Evolutionary conservation across 768 basidiomycete species (phyloP).

Genomic region (Auricularia cornea): DNA sequence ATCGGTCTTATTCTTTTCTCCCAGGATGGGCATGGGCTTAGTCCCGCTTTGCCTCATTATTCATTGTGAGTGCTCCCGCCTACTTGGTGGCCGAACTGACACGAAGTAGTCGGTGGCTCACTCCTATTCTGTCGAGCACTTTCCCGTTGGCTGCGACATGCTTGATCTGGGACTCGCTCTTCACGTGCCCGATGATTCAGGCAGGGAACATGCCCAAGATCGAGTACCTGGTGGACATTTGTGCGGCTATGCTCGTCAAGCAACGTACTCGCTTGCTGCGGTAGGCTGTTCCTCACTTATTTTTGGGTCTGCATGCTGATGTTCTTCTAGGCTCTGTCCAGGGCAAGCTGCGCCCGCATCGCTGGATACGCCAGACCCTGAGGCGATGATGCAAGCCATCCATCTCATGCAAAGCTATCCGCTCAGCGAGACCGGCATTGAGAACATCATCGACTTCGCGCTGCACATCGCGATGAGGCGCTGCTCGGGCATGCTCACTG

Average conservation of each 20-base stretch:
- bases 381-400: conserved; percentile 61
- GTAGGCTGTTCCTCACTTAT: conserved; percentile 28
- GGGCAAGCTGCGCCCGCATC: not conserved
- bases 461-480: conserved; percentile 50
- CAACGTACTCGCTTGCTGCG: conserved; percentile 45
- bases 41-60: conserved; percentile 68
- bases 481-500: conserved; percentile 10
- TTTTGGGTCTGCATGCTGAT: not conserved
- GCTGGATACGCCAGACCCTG: conserved; percentile 33
- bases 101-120: conserved; percentile 60
- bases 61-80: conserved; percentile 50
- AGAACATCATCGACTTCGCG: conserved; percentile 59
- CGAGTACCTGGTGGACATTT: conserved; percentile 62
- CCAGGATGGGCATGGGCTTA: conserved; percentile 56
- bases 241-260: conserved; percentile 58
- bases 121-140: conserved; percentile 62
- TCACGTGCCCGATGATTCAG: conserved; percentile 48
- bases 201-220: conserved; percentile 51
- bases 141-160: conserved; percentile 55
- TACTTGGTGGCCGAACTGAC: not conserved
- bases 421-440: conserved; percentile 54
- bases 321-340: conserved; percentile 15
- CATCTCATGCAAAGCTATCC: conserved; percentile 59
- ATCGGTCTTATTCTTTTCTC: not conserved
- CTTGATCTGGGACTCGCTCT: conserved; percentile 63